Base-by-base conservation (phyloP, 2,329 filamentous ascomycete genomes). In the Cordyceps militaris region DNA sequence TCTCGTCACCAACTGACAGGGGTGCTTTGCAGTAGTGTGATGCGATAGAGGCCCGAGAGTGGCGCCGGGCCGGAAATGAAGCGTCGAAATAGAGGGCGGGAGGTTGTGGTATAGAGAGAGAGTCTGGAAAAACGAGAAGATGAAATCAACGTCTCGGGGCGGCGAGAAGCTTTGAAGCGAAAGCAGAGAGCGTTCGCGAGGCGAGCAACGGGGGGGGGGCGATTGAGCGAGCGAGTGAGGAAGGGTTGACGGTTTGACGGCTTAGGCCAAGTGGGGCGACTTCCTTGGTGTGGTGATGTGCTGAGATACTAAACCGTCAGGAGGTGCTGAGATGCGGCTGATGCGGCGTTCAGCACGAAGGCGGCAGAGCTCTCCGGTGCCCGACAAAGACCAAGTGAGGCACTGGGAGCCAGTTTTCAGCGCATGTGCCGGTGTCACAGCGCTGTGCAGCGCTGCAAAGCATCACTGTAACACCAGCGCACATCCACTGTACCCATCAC, bases 1-100 rank as follows among this genome's bases (percentile, higher is more conserved):
- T 56, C 53, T 48, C 23, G 53, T 56, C 53, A 56, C 53, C 32
- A 43, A 28, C 30, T 38, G 53, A 48, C 53, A 56, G 43, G 53
- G 51, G 40, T 32, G 13, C 42, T 23, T 28, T 38, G 42, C 42
- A 47, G 26, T 28, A 51, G 38, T n/a, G 16, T 6, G 14, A 30
- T 40, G 21, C 53, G 32, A 47, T 23, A 13, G 16, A 26, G 11
- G 14, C 23, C 7, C 14, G 11, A 24, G 23, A 38, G 11, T 34
- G 21, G 14, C 40, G 13, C 21, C 23, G 10, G 30, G 11, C 23
- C n/a, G 38, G 52, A 9, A 19, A 56, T 3, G 36, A 30, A 14
- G 11, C 28, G 38, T 32, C 19, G 11, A 32, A 32, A n/a, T 16
- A 5, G 36, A 28, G 24, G 8, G 24, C n/a, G 3, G 3, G 3